Evolutionary conservation across 2,329 filamentous ascomycete species (phyloP).

Genomic region (Fusarium mexicanum): DNA sequence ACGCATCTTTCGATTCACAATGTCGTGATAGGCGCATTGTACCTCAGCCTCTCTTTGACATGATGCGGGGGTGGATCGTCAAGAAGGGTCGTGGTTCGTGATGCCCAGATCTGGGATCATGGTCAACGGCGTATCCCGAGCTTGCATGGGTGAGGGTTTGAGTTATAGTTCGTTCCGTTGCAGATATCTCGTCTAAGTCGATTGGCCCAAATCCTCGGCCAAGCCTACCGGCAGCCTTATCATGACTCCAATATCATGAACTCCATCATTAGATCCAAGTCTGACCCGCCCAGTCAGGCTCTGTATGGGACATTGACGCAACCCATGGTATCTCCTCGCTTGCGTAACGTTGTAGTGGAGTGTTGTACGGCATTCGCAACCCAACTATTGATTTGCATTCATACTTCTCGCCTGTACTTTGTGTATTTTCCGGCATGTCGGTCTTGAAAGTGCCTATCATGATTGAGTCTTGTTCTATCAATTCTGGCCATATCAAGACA

Average conservation of each 20-base stretch:
- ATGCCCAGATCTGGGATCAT: conserved; percentile 5
- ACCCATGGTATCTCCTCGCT: conserved; percentile 79
- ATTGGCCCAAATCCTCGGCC: conserved; percentile 15
- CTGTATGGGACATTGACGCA: conserved; percentile 65
- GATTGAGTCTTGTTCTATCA: conserved; percentile 57
- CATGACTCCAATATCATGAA: conserved; percentile 16
- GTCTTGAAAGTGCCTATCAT: conserved; percentile 77
- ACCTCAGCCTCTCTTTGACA: conserved; percentile 13
- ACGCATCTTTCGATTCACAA: conserved; percentile 10
- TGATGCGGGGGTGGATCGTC: conserved; percentile 41
- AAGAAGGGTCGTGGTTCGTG: conserved; percentile 14
- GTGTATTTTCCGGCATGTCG: conserved; percentile 59
- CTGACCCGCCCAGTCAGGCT: conserved; percentile 69
- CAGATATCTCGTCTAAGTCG: conserved; percentile 12
- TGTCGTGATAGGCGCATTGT: conserved; percentile 8
- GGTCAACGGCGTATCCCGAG: background rate
- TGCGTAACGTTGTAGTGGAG: conserved; percentile 75
- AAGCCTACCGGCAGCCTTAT: background rate
- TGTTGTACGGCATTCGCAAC: conserved; percentile 82
- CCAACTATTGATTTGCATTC: conserved; percentile 63
- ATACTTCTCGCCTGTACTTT: conserved; percentile 32
- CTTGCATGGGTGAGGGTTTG: conserved; percentile 8
- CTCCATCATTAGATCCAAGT: conserved; percentile 47
- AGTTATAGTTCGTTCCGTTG: conserved; percentile 1
- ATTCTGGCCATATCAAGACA: conserved; percentile 81